Evolutionary conservation across 1,284 basidiomycete species (phyloP).

Genomic region (Trichosporon ovoides): DNA sequence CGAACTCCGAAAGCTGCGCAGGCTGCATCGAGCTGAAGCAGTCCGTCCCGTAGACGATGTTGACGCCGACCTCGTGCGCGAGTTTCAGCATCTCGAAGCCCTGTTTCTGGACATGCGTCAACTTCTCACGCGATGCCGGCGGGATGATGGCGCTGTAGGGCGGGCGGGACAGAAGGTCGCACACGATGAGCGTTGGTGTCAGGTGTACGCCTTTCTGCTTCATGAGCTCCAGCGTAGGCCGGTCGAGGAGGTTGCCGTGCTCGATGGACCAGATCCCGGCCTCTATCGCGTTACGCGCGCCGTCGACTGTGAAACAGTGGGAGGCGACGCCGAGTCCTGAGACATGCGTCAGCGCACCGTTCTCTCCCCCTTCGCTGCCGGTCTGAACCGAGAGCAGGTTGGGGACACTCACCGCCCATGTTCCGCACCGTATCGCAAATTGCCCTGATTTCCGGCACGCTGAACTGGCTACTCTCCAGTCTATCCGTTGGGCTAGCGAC

Average conservation of each 20-base stretch:
- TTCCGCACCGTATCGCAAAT: slow-evolving; percentile 52
- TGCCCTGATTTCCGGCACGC: slow-evolving; percentile 52
- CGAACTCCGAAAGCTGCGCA: slow-evolving; percentile 41
- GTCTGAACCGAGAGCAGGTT: no score
- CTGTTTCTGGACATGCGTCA: slow-evolving; percentile 21
- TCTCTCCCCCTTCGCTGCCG: no score
- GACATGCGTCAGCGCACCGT: neutral
- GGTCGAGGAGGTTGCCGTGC: slow-evolving; percentile 49
- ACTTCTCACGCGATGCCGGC: slow-evolving; percentile 23
- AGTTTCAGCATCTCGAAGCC: slow-evolving; percentile 27
- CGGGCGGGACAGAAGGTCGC: slow-evolving; percentile 21
- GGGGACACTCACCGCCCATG: slow-evolving; percentile 42
- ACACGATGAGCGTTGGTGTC: slow-evolving; percentile 52
- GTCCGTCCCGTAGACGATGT: slow-evolving; percentile 31
- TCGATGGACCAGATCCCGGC: slow-evolving; percentile 51
- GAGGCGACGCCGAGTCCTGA: slow-evolving; percentile 27
- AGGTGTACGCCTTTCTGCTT: slow-evolving; percentile 49
- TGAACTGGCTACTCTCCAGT: slow-evolving; percentile 54
- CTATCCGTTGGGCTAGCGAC: slow-evolving; percentile 52
- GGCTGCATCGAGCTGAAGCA: slow-evolving; percentile 28
- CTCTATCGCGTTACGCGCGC: slow-evolving; percentile 35
- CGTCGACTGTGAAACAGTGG: slow-evolving; percentile 36
- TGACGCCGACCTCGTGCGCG: slow-evolving; percentile 32
- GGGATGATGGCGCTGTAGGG: slow-evolving; percentile 28
- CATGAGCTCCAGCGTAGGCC: slow-evolving; percentile 43